These are phyloP conservation scores for Kurtzmaniella fragi DNA, from an alignment of 805 yeast genomes.

Conservation along the genomic window DNA sequence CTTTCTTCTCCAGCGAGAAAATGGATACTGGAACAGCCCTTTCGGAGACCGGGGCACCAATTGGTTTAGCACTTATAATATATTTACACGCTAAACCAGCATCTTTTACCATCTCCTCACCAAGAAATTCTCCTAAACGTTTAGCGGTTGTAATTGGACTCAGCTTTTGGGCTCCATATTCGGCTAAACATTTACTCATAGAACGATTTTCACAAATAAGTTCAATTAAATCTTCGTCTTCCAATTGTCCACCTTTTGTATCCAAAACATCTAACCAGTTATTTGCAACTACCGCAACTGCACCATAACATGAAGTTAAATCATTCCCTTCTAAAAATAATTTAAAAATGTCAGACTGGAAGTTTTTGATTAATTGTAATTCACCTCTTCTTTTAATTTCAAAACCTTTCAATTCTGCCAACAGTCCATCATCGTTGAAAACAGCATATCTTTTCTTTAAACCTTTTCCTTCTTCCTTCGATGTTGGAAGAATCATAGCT, in stretches of 20 bases:
- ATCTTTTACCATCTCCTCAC: constrained; percentile 94
- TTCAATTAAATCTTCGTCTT: constrained; percentile 90
- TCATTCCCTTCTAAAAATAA: constrained; percentile 82
- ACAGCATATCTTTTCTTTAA: constrained; percentile 96
- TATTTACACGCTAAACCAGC: constrained; percentile 94
- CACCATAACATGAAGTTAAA: constrained; percentile 73
- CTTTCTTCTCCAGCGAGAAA: constrained; percentile 83
- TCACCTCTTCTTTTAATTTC: constrained; percentile 97
- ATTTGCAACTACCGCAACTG: constrained; percentile 90
- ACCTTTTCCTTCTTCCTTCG: constrained; percentile 96
- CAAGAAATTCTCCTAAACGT: constrained; percentile 89
- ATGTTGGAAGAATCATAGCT: constrained; percentile 96
- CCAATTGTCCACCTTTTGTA: constrained; percentile 77
- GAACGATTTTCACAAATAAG: constrained; percentile 93
- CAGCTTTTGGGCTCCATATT: constrained; percentile 86
- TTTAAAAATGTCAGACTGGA: constrained; percentile 91
- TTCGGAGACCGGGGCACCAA: constrained; percentile 87
- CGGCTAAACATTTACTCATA: constrained; percentile 88
- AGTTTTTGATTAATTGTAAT: constrained; percentile 84
- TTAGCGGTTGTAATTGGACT: constrained; percentile 95
- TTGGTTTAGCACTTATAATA: constrained; percentile 79
- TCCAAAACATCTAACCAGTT: constrained; percentile 95
- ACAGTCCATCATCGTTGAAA: constrained; percentile 86
- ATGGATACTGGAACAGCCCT: constrained; percentile 96
- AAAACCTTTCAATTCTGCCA: constrained; percentile 95